A percentile compares a stretch with the other conserved stretches of the same genome.
These are phyloP conservation scores for Medicago truncatula DNA, from an alignment of 306 rosid species.

Conservation along the genomic window DNA sequence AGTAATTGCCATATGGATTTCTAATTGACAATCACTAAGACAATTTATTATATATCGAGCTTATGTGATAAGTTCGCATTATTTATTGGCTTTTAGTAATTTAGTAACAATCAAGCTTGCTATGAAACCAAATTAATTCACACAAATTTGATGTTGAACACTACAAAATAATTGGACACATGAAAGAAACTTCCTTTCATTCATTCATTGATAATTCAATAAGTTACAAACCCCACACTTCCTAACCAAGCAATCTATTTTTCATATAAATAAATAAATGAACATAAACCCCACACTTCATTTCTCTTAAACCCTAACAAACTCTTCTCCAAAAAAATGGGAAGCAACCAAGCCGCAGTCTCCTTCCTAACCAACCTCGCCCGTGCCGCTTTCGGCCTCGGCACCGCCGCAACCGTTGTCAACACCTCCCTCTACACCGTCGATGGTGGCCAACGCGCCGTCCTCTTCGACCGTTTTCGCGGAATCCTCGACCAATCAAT, in stretches of 20 bases:
- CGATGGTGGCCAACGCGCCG: constrained; percentile 95
- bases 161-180: too few species aligned
- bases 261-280: neutral
- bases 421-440: constrained; percentile 84
- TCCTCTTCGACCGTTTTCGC: constrained; percentile 88
- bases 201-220: too few species aligned
- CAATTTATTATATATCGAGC: too few species aligned
- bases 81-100: too few species aligned
- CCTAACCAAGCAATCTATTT: neutral
- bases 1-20: too few species aligned
- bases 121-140: too few species aligned
- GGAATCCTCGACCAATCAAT: constrained; percentile 69
- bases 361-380: constrained; percentile 71
- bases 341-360: constrained; percentile 76
- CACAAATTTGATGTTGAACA: too few species aligned
- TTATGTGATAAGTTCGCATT: too few species aligned
- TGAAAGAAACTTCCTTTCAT: too few species aligned
- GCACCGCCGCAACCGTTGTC: constrained; percentile 54
- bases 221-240: neutral
- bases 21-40: too few species aligned
- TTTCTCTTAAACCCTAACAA: neutral
- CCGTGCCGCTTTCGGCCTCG: constrained; percentile 78
- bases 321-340: constrained; percentile 52
- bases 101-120: too few species aligned
- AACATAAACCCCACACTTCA: neutral